phyloP scores from a whole-genome alignment of 2,329 filamentous ascomycete species.

The Venturia asperata region DNA sequence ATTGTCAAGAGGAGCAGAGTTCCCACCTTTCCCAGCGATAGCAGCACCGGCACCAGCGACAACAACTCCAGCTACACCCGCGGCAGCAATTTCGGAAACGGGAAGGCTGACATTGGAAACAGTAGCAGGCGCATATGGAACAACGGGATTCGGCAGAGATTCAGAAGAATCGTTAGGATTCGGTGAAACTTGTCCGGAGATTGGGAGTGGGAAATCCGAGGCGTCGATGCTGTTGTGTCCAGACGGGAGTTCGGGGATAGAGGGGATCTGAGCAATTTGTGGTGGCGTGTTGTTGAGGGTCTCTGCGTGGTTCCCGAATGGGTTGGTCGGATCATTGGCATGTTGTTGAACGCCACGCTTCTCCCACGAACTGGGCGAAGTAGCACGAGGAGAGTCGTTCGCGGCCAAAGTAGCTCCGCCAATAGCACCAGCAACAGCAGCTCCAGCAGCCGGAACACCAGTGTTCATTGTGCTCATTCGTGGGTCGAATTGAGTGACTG shows the following conservation, averaged over 20 bases:
- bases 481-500: conserved; percentile 75
- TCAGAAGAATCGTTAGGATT: not conserved
- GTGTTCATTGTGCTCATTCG: conserved; percentile 35
- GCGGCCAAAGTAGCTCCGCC: conserved; percentile 24
- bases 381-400: not conserved
- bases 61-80: conserved; percentile 34
- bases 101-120: conserved; percentile 18
- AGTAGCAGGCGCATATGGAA: conserved; percentile 22
- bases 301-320: conserved; percentile 60
- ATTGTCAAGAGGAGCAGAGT: conserved; percentile 44
- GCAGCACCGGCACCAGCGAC: conserved; percentile 37
- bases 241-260: not conserved
- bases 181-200: conserved; percentile 10
- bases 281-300: conserved; percentile 25
- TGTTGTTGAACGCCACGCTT: conserved; percentile 28
- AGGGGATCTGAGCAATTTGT: conserved; percentile 25
- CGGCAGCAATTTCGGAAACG: conserved; percentile 31
- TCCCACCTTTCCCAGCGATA: conserved; percentile 49
- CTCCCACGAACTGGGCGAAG: conserved; percentile 34
- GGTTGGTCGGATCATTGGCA: conserved; percentile 54
- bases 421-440: conserved; percentile 24
- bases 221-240: conserved; percentile 27
- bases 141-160: conserved; percentile 10
- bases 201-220: conserved; percentile 30
- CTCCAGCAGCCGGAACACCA: conserved; percentile 28